These are phyloP conservation scores for Colletotrichum caudatum DNA, from an alignment of 2,329 filamentous ascomycete species.

Conservation along the genomic window DNA sequence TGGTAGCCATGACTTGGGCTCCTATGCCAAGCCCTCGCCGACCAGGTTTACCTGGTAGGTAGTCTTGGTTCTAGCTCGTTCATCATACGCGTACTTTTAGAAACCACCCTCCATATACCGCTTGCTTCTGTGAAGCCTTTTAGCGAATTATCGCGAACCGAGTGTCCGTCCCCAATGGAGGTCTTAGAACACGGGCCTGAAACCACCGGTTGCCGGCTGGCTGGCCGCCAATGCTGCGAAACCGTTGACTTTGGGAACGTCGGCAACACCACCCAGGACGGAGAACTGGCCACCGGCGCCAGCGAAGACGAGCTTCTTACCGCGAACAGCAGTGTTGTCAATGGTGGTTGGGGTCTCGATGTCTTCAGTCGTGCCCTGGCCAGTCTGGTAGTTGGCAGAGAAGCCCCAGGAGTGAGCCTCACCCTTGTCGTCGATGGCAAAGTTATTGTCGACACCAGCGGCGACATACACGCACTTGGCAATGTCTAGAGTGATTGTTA, in stretches of 20 bases:
- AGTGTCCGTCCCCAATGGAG: neutral
- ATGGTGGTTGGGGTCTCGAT: slow-evolving; percentile 82
- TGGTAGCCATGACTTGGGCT: slow-evolving; percentile 19
- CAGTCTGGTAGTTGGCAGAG: slow-evolving; percentile 82
- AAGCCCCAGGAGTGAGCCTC: slow-evolving; percentile 86
- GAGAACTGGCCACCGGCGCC: slow-evolving; percentile 90
- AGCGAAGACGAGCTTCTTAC: slow-evolving; percentile 80
- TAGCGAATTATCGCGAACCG: no score
- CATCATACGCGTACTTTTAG: slow-evolving; percentile 27
- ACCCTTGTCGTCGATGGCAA: slow-evolving; percentile 77
- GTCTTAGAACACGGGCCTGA: slow-evolving; percentile 35
- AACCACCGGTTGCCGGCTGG: slow-evolving; percentile 37
- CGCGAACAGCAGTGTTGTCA: slow-evolving; percentile 85
- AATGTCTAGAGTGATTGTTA: slow-evolving; percentile 51
- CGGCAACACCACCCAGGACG: slow-evolving; percentile 63
- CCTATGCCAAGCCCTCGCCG: neutral
- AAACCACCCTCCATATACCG: slow-evolving; percentile 12
- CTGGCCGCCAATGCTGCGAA: slow-evolving; percentile 30
- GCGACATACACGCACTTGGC: slow-evolving; percentile 70
- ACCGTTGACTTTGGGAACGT: slow-evolving; percentile 49
- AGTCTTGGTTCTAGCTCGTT: slow-evolving; percentile 8
- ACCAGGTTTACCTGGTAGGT: neutral
- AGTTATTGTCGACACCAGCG: slow-evolving; percentile 79
- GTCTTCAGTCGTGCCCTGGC: slow-evolving; percentile 82
- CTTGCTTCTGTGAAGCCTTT: neutral